A percentile compares a stretch with the other conserved stretches of the same genome.
Evolutionary conservation across 1,284 basidiomycete genomes (phyloP).

Genomic region (Fomitopsis schrenkii): DNA sequence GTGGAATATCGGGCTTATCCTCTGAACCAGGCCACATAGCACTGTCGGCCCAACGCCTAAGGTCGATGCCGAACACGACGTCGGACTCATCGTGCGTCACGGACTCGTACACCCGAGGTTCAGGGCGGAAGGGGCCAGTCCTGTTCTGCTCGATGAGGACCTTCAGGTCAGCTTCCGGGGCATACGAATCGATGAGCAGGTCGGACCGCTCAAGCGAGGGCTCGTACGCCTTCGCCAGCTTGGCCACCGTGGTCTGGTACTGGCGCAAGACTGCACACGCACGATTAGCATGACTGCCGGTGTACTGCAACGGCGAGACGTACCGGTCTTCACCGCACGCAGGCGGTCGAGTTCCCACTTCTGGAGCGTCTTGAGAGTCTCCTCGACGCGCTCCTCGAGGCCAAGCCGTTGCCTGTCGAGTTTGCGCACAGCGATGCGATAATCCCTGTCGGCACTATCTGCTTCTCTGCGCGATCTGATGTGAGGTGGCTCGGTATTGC

Average conservation of each 20-base stretch:
- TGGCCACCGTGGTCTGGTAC: constrained; percentile 75
- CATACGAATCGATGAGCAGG: constrained; percentile 75
- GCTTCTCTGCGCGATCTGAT: constrained; percentile 74
- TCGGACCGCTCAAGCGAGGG: constrained; percentile 65
- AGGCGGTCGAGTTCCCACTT: constrained; percentile 83
- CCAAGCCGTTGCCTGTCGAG: constrained; percentile 78
- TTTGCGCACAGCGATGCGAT: constrained; percentile 70
- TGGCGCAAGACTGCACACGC: constrained; percentile 63
- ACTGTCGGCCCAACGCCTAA: constrained; percentile 82
- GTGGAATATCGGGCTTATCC: constrained; percentile 52
- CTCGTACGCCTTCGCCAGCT: constrained; percentile 63
- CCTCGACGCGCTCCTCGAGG: constrained; percentile 83
- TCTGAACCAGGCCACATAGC: constrained; percentile 44
- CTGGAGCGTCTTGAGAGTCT: constrained; percentile 75
- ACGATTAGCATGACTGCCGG: constrained; percentile 2
- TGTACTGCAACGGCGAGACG: not conserved
- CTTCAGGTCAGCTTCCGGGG: constrained; percentile 80
- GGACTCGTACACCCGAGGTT: constrained; percentile 80
- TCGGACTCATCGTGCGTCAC: constrained; percentile 77
- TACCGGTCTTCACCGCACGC: constrained; percentile 78
- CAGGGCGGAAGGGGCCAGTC: constrained; percentile 85
- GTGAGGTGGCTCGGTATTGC: constrained; percentile 56
- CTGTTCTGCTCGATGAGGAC: constrained; percentile 86
- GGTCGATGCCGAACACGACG: constrained; percentile 85
- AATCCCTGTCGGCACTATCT: constrained; percentile 71